phyloP scores from a whole-genome alignment of 108 stramenopile genomes.

The Discostella stelligeroides region DNA sequence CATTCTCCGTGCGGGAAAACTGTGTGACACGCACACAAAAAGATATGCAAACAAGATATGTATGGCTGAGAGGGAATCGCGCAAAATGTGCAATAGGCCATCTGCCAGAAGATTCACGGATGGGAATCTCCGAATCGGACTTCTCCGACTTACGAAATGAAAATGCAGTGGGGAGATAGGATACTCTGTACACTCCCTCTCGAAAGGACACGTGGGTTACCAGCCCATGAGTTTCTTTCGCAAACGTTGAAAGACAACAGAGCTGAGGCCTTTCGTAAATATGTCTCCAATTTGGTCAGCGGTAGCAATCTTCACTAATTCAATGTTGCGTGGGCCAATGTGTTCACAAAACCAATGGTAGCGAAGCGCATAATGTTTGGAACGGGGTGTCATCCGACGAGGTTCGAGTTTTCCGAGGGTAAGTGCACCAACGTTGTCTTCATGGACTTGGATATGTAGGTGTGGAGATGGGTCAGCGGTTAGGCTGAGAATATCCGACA shows the following conservation, averaged over 20 bases:
- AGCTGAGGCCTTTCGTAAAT: slow-evolving; percentile 3
- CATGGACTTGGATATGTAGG: background rate
- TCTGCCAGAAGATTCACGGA: too few relatives aligned
- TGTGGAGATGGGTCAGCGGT: background rate
- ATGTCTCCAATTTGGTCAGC: background rate
- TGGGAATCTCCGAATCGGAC: too few relatives aligned
- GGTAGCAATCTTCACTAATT: background rate
- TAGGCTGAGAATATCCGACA: background rate
- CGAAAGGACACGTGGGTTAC: background rate
- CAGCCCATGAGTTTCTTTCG: slow-evolving; percentile 9
- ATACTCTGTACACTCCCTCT: too few relatives aligned
- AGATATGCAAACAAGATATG: too few relatives aligned
- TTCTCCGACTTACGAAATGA: too few relatives aligned
- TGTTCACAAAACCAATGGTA: slow-evolving; percentile 58
- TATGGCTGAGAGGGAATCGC: too few relatives aligned
- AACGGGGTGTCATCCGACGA: slow-evolving; percentile 44
- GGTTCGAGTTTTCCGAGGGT: background rate
- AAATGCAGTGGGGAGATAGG: too few relatives aligned
- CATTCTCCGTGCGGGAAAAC: too few relatives aligned
- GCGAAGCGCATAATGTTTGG: slow-evolving; percentile 55
- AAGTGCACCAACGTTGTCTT: slow-evolving; percentile 1
- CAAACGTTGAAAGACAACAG: background rate
- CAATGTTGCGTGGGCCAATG: background rate
- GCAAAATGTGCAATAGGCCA: too few relatives aligned
- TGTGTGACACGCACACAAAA: too few relatives aligned